These are phyloP conservation scores for Aspergillus leporis DNA, from an alignment of 495 filamentous ascomycete genomes.

Conservation along the genomic window DNA sequence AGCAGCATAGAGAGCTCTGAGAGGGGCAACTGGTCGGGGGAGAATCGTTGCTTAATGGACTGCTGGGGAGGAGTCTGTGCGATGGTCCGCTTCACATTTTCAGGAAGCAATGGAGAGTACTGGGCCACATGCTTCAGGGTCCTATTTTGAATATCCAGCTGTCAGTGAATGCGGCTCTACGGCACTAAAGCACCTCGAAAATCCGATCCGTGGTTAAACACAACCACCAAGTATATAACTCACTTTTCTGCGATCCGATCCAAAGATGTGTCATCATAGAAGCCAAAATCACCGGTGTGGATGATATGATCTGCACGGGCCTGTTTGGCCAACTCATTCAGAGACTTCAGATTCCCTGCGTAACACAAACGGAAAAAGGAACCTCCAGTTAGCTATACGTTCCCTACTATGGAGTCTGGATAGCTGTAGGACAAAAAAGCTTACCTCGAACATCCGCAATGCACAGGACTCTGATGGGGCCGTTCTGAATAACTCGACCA, in stretches of 20 bases:
- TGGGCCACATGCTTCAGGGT: conserved; percentile 97
- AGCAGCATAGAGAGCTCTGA: conserved; percentile 94
- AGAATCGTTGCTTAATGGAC: conserved; percentile 79
- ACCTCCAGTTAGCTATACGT: conserved; percentile 16
- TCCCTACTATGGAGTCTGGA: too few relatives aligned
- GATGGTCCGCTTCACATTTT: conserved; percentile 84
- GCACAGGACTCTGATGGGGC: conserved; percentile 83
- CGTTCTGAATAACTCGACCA: conserved; percentile 78
- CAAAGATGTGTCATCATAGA: conserved; percentile 94
- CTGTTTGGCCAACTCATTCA: conserved; percentile 93
- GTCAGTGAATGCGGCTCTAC: conserved; percentile 16
- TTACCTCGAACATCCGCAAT: conserved; percentile 97
- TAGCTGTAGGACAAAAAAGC: conserved; percentile 13
- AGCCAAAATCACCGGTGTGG: conserved; percentile 98
- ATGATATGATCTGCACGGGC: conserved; percentile 95
- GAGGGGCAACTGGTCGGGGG: conserved; percentile 79
- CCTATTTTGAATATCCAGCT: conserved; percentile 47
- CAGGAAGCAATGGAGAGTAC: conserved; percentile 92
- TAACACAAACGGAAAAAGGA: conserved; percentile 24
- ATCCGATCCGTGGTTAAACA: neutral
- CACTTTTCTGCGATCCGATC: conserved; percentile 99
- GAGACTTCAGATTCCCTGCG: conserved; percentile 86
- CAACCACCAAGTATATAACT: conserved; percentile 34
- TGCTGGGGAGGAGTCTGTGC: conserved; percentile 60
- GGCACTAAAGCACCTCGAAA: neutral